These are phyloP conservation scores for Tetrapisispora phaffii DNA, from an alignment of 805 yeast genomes.

Conservation along the genomic window DNA sequence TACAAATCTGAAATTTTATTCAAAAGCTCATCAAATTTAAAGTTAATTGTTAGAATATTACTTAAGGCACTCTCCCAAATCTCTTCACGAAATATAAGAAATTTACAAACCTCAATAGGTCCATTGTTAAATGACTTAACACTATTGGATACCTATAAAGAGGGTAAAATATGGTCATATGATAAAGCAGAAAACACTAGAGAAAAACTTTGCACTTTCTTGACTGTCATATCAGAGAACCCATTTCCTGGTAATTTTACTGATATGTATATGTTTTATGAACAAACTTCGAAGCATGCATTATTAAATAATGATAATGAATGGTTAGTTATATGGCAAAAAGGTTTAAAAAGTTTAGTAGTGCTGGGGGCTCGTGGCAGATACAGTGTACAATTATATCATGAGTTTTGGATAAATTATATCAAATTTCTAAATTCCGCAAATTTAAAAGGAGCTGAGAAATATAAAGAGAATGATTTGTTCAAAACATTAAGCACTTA, in stretches of 20 bases:
- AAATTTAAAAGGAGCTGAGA: neutral
- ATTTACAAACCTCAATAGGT: slow-evolving; percentile 39
- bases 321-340: slow-evolving; percentile 25
- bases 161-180: slow-evolving; percentile 44
- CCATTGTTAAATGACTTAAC: slow-evolving; percentile 42
- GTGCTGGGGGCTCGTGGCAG: slow-evolving; percentile 25
- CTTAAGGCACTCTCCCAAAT: slow-evolving; percentile 29
- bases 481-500: slow-evolving; percentile 13
- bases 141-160: slow-evolving; percentile 36
- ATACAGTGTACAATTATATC: slow-evolving; percentile 24
- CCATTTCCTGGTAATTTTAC: slow-evolving; percentile 44
- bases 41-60: slow-evolving; percentile 25
- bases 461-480: slow-evolving; percentile 5
- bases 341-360: slow-evolving; percentile 21
- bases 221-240: slow-evolving; percentile 44
- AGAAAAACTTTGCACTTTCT: slow-evolving; percentile 36
- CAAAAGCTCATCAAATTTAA: slow-evolving; percentile 23
- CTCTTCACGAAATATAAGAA: slow-evolving; percentile 29
- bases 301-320: slow-evolving; percentile 15
- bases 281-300: slow-evolving; percentile 8
- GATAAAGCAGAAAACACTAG: slow-evolving; percentile 34
- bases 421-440: slow-evolving; percentile 6
- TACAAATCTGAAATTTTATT: slow-evolving; percentile 12
- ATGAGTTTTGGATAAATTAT: slow-evolving; percentile 26
- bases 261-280: slow-evolving; percentile 16